Base-by-base conservation (phyloP, 176 grass and related monocot genomes). In the Zea mays region DNA sequence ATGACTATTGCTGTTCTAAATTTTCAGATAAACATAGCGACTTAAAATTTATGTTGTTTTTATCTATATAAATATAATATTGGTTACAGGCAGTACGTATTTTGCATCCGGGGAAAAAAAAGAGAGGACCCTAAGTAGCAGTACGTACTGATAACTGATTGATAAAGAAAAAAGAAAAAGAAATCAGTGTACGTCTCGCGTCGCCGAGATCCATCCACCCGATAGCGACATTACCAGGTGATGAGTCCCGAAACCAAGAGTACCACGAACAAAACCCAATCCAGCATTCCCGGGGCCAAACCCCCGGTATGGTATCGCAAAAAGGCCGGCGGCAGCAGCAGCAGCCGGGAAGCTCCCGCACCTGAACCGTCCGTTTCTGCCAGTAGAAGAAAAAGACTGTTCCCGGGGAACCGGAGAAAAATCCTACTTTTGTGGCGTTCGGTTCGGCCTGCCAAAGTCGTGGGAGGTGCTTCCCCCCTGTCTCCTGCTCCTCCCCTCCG, bases 301-400 rank as follows among this genome's bases (percentile, higher is more conserved):
- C n/a, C 38, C 54, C 4, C 54, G 47, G 75, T 78, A 54, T 77
- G 47, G 75, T 78, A 54, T 77, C 59, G 19, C 54, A 8, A 4
- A 10, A 42, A 11, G 21, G 2, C 58, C 0, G 55, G n/a, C 7
- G 7, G 21, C 27, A 27, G 27, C 74, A 11, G 73, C 63, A 11
- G 64, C 50, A 34, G 36, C 33, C 50, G 19, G 64, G 64, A 68
- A 80, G 40, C 77, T 36, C 49, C 38, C 13, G 39, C 54, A 8
- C 77, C 77, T 46, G 8, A 59, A 46, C 20, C 77, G 65, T 51
- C 57, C 55, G 55, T 41, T 43, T n/a, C 7, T 19, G 64, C 39
- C 16, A 4, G n/a, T 9, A 39, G 7, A 5, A 33, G 20, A 12
- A 10, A 14, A 12, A 2, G 55, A 19, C 41, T n/a, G 63, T 21